Evolutionary conservation across 768 basidiomycete species (phyloP).

Genomic region (Pulveroboletus sp.): DNA sequence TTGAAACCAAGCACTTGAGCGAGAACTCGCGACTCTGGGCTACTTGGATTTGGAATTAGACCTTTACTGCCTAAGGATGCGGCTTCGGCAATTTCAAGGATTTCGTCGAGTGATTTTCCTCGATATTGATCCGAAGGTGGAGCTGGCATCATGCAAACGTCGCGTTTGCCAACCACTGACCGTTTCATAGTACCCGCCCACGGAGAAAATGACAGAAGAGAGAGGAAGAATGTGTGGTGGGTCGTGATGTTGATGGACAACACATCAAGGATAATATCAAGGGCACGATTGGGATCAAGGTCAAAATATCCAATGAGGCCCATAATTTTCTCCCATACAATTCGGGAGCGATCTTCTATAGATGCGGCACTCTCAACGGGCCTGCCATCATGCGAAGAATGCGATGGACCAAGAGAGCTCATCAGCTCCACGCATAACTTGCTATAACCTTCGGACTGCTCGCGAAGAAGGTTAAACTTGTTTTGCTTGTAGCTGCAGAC

Average conservation of each 20-base stretch:
- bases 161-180: conserved; percentile 22
- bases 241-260: conserved; percentile 77
- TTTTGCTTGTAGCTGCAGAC: conserved; percentile 88
- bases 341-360: conserved; percentile 62
- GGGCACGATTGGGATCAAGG: conserved; percentile 89
- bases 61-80: conserved; percentile 4
- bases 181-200: conserved; percentile 65
- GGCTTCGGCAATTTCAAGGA: conserved; percentile 54
- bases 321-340: conserved; percentile 81
- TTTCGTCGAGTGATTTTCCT: conserved; percentile 65
- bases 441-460: conserved; percentile 97
- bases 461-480: conserved; percentile 96
- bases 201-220: conserved; percentile 81
- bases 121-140: conserved; percentile 41
- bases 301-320: conserved; percentile 95
- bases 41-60: conserved; percentile 14
- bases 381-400: conserved; percentile 62
- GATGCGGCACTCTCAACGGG: conserved; percentile 57
- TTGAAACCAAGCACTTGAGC: conserved; percentile 99
- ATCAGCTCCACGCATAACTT: conserved; percentile 86
- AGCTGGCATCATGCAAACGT: conserved; percentile 37
- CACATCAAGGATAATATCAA: conserved; percentile 92
- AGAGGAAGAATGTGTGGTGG: conserved; percentile 87
- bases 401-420: conserved; percentile 71
- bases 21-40: conserved; percentile 55